phyloP scores from a whole-genome alignment of 164 flowering plant species.

The Echeveria elegans region DNA sequence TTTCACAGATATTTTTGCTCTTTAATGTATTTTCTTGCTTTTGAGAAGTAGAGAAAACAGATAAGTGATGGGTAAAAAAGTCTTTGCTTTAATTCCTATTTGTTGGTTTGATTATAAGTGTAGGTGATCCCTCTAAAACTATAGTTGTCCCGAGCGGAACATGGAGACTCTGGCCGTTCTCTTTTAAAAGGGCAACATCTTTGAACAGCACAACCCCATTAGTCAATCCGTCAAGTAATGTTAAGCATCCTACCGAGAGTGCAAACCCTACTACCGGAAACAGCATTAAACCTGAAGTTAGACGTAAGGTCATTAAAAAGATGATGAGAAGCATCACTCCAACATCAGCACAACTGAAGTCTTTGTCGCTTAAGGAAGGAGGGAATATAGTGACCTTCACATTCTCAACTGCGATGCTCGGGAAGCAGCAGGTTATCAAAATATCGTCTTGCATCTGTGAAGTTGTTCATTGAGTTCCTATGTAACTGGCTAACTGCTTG shows the following conservation, averaged over 20 bases:
- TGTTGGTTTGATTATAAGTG: slow-evolving; percentile 27
- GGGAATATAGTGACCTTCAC: slow-evolving; percentile 63
- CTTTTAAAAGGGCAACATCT: slow-evolving; percentile 36
- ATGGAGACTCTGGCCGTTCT: slow-evolving; percentile 68
- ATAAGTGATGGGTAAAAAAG: slow-evolving; percentile 6
- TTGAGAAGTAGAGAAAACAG: slow-evolving; percentile 21
- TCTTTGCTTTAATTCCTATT: slow-evolving; percentile 31
- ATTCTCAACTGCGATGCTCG: slow-evolving; percentile 86
- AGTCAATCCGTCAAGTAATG: slow-evolving; percentile 16
- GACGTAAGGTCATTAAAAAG: slow-evolving; percentile 26
- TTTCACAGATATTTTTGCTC: neutral
- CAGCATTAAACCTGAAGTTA: slow-evolving; percentile 11
- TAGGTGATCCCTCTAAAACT: slow-evolving; percentile 33
- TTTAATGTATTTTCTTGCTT: neutral
- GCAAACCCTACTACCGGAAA: slow-evolving; percentile 9
- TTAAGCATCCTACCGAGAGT: slow-evolving; percentile 20
- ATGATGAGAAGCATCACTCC: slow-evolving; percentile 43
- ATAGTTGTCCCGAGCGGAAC: slow-evolving; percentile 33
- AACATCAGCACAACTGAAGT: slow-evolving; percentile 77
- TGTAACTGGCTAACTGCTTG: neutral
- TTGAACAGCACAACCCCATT: slow-evolving; percentile 7
- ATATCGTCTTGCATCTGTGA: slow-evolving; percentile 3
- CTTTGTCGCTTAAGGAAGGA: slow-evolving; percentile 80
- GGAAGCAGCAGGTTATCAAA: slow-evolving; percentile 72
- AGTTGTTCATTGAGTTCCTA: neutral